Evolutionary conservation across 805 yeast genomes (phyloP), one percentile per base, ranked within the genome.

Genomic region (Dipodascopsis tothii): DNA sequence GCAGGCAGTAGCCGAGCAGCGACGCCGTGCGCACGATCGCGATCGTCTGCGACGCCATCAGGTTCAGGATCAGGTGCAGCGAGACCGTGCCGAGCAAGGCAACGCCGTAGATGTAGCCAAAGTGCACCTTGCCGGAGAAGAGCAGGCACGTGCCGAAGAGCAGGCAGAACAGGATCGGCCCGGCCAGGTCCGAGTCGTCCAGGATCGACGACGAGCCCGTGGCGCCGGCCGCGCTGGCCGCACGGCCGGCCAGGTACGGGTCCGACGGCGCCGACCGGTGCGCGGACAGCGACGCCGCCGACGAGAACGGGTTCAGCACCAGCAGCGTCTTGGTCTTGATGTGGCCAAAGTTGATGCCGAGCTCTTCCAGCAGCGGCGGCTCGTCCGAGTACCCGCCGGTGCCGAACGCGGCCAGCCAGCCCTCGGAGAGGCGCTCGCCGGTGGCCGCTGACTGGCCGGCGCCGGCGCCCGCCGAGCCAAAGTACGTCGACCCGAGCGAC

Each of bases 51-150:
- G 60, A 35, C 16, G 94, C 79, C 98, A 92, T 92, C 50, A 86
- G 70, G 61, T 83, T 87, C 62, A 94, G 82, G 46, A 92, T 69
- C 55, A 76, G 75, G 64, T 88, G 96, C 52, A 87, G 74, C 25
- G 94, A 78, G 14, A 85, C 60, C 1, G 94, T 82, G 16, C 98
- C 98, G 55, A 90, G 79, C 35, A 92, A 66, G 0, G 96, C 97
- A 34, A 92, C 94, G 33, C 98, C 97, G 59, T 92, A 92, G 39
- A 92, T 84, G 63, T 92, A 92, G 2, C 97, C 97, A 61, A 92
- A 92, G 62, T 92, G 97, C 14, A 90, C 84, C 62, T 90, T 92
- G 3, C 98, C 97, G 1, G 95, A 61, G 35, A 88, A 70, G 40
- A 90, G 67, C 42, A 92, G 68, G 48, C 82, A 77, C 0, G 87